phyloP scores from a whole-genome alignment of 1,284 basidiomycete genomes.

The Jaminaea rosea region DNA sequence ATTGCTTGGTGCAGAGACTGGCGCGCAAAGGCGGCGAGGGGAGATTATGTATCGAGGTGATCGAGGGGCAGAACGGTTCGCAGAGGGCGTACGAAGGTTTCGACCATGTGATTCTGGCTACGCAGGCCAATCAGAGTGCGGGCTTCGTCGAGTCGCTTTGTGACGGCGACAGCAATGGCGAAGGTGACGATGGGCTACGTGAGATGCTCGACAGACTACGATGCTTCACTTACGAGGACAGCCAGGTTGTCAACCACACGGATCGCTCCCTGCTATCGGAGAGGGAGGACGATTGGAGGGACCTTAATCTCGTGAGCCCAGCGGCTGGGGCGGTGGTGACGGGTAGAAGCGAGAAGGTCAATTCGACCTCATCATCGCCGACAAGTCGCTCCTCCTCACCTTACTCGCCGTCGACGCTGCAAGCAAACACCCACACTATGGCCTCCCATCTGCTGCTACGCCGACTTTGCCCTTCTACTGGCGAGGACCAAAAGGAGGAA shows the following conservation, averaged over 20 bases:
- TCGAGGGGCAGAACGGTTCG: neutral
- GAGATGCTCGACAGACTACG: slow-evolving; percentile 7
- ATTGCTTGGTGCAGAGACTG: neutral
- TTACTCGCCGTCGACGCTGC: neutral
- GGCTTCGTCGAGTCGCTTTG: slow-evolving; percentile 11
- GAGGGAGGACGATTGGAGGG: slow-evolving; percentile 18
- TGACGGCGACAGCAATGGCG: neutral
- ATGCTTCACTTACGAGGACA: slow-evolving; percentile 17
- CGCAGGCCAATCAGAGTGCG: slow-evolving; percentile 37
- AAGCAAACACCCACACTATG: slow-evolving; percentile 19
- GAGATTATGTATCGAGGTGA: neutral
- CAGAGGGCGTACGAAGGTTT: slow-evolving; percentile 16
- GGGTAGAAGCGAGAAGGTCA: neutral
- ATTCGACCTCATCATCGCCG: neutral
- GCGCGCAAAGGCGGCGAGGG: neutral
- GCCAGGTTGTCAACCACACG: slow-evolving; percentile 27
- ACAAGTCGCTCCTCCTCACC: neutral
- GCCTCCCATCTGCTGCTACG: slow-evolving; percentile 23
- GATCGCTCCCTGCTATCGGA: slow-evolving; percentile 19
- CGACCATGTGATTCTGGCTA: slow-evolving; percentile 40
- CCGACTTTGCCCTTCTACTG: too few species aligned
- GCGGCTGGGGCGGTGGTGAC: neutral
- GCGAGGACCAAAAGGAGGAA: neutral
- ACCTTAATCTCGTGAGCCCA: slow-evolving; percentile 28
- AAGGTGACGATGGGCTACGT: slow-evolving; percentile 2